Percentiles rank a stretch among this genome's conserved stretches.
Conservation (phyloP, 495 filamentous ascomycete genomes). For the Penicillium roqueforti region DNA sequence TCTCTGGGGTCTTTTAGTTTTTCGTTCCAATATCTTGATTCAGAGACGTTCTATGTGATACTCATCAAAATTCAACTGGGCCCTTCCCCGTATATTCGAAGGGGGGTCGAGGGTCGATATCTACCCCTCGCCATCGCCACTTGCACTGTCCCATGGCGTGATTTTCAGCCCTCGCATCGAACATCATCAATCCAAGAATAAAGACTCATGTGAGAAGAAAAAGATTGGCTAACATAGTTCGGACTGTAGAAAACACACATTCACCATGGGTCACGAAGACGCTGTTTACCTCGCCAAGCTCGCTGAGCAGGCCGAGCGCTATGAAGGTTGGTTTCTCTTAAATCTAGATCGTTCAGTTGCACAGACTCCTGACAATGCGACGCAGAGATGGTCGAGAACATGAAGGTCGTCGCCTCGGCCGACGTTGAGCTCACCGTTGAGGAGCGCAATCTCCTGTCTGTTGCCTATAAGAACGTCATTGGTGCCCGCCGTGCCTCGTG, state of each 20-base stretch:
- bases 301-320: constrained; percentile 99
- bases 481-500: constrained; percentile 97
- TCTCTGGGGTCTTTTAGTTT: neutral
- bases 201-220: neutral
- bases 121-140: constrained; percentile 29
- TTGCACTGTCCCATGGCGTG: constrained; percentile 30
- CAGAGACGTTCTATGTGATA: neutral
- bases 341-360: neutral
- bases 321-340: constrained; percentile 74
- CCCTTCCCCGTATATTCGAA: neutral
- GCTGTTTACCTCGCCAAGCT: constrained; percentile 99
- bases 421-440: constrained; percentile 96
- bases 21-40: neutral
- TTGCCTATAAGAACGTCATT: constrained; percentile 99
- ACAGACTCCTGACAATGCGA: constrained; percentile 20
- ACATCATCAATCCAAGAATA: neutral
- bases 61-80: neutral
- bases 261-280: constrained; percentile 98
- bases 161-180: constrained; percentile 13
- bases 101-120: neutral
- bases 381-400: constrained; percentile 99
- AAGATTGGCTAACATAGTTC: constrained; percentile 12
- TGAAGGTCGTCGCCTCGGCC: constrained; percentile 97
- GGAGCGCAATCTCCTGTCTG: constrained; percentile 97
- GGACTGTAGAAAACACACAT: constrained; percentile 23